Conservation (phyloP, 2,329 filamentous ascomycete species). For the Epicoccum sorghinum region DNA sequence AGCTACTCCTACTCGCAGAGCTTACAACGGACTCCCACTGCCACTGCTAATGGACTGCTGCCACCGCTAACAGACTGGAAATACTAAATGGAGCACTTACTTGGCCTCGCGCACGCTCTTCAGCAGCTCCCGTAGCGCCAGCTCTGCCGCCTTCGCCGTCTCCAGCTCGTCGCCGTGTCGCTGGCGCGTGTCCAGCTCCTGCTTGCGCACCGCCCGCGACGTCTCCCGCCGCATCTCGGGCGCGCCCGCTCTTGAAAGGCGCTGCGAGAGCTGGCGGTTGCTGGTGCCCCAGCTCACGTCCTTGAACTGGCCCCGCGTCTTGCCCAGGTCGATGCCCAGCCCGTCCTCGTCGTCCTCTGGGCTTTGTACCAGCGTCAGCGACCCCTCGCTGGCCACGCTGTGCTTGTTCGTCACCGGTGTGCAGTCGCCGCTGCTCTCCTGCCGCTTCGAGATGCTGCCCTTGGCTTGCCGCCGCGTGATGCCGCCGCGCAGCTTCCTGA, state of each 20-base stretch:
- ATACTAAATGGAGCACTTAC: background rate
- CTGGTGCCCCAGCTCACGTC: slow-evolving; percentile 79
- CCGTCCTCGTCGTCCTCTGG: slow-evolving; percentile 22
- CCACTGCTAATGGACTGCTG: background rate
- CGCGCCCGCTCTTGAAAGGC: slow-evolving; percentile 53
- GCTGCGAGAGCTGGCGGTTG: slow-evolving; percentile 66
- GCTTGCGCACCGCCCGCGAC: slow-evolving; percentile 54
- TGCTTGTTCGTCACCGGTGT: slow-evolving; percentile 31
- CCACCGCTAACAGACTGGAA: background rate
- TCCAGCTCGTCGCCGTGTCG: slow-evolving; percentile 74
- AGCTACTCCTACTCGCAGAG: background rate
- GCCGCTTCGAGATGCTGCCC: slow-evolving; percentile 64
- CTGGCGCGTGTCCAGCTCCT: slow-evolving; percentile 62
- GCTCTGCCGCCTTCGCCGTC: slow-evolving; percentile 79
- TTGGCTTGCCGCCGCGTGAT: slow-evolving; percentile 88
- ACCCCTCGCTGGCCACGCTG: slow-evolving; percentile 34
- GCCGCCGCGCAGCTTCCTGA: slow-evolving; percentile 78
- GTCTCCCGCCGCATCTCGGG: slow-evolving; percentile 47
- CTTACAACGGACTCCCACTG: too few species aligned
- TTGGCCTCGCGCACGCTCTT: slow-evolving; percentile 82
- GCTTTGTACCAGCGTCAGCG: slow-evolving; percentile 34
- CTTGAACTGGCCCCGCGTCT: slow-evolving; percentile 56
- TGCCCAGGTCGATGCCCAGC: slow-evolving; percentile 38
- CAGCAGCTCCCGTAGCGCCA: slow-evolving; percentile 83
- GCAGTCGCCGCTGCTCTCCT: slow-evolving; percentile 45